Evolutionary conservation across 352 stramenopile species (phyloP).

Genomic region (Globisporangium apiculatum): DNA sequence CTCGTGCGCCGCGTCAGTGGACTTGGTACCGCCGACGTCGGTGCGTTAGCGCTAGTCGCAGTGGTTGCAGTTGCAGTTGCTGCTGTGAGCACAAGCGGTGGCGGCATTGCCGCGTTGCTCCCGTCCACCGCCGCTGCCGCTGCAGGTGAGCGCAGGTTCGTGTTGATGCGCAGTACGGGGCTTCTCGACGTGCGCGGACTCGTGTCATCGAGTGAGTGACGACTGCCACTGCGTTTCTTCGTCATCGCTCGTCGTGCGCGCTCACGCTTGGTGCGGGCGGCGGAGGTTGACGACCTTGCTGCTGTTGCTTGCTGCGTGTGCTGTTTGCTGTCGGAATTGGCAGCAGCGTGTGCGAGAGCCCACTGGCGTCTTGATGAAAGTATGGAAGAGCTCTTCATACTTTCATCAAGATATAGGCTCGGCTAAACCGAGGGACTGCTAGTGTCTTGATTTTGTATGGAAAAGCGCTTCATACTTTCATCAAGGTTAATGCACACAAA

Average conservation of each 20-base stretch:
- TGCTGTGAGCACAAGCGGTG: conserved; percentile 3
- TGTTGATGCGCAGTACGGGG: conserved; percentile 13
- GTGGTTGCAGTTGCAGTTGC: not conserved
- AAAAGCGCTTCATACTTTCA: too few relatives aligned
- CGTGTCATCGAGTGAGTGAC: not conserved
- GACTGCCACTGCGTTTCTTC: conserved; percentile 15
- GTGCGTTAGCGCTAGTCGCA: not conserved
- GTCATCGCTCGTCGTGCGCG: conserved; percentile 4
- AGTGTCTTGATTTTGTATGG: too few relatives aligned
- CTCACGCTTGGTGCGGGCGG: not conserved
- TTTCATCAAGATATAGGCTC: too few relatives aligned
- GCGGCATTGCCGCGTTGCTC: conserved; percentile 1
- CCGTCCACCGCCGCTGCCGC: not conserved
- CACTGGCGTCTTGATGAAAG: too few relatives aligned
- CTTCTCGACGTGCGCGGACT: not conserved
- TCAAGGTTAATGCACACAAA: too few relatives aligned
- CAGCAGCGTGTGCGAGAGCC: too few relatives aligned
- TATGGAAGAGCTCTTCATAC: too few relatives aligned
- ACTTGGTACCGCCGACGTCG: not conserved
- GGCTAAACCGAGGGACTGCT: too few relatives aligned
- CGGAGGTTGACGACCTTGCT: not conserved
- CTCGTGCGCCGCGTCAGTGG: not conserved
- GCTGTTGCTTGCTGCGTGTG: not conserved
- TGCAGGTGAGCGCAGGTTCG: conserved; percentile 5
- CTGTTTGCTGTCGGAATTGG: too few relatives aligned